Base-by-base conservation (phyloP, 2,329 filamentous ascomycete species). In the Dactylonectria estremocensis region DNA sequence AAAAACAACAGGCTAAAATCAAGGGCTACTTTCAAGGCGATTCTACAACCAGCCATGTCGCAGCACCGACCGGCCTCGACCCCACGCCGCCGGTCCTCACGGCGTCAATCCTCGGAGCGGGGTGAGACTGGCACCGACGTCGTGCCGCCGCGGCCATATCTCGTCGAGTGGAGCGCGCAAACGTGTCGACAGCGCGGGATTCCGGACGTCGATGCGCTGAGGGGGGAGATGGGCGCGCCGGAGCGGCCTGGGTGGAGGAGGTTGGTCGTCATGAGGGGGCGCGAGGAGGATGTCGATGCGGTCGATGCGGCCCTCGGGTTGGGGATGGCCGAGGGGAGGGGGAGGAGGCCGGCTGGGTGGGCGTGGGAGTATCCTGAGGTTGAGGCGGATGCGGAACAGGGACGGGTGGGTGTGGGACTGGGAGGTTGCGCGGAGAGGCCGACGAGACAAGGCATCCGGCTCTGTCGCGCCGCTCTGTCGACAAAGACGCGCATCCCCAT, bases 341-440 rank as follows among this genome's bases (percentile, higher is more conserved):
- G 46, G 2, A 67, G 49, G 46, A 43, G 48, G 20, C 35, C 33
- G 6, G 20, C 20, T 8, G 56, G 66, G 2, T 76, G 74, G 74
- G 46, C 59, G n/a, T 75, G 74, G 72, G 73, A 76, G 46, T 76
- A 74, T 40, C 74, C 74, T 0, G 71, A 76, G 62, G 37, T 61
- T 2, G 71, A 75, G 43, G 24, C 22, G 31, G 63, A 16, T 8
- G 56, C 46, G 33, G 66, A n/a, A 1, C 65, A 59, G 3, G 55
- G 22, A 5, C 14, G 49, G 9, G 57, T 59, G 10, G 61, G 49
- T 3, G 54, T 53, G 24, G 46, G 24, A 28, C 4, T 48, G 1
- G 46, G 18, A 2, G 56, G 66, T 2, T 65, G 65, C 0, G 63
- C 70, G 0, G 52, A 46, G 9, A 67, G 56, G 11, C 49, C 13